Evolutionary conservation across 257 asterid species (phyloP).

Genomic region (Solanum acaule): DNA sequence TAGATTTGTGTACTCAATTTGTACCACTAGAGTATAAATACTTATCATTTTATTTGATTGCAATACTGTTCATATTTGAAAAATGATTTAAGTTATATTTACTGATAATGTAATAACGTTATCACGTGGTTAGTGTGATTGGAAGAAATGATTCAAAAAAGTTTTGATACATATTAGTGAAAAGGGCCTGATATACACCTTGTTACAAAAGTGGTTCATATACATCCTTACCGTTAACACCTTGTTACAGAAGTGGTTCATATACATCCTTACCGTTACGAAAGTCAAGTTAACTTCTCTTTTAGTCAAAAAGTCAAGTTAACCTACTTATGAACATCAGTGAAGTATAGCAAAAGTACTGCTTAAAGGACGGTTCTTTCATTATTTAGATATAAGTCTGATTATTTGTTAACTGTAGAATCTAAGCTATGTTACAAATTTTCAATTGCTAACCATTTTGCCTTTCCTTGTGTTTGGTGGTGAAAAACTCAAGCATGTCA

Average conservation of each 20-base stretch:
- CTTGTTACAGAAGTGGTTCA: too few species aligned
- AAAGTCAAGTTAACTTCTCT: background rate
- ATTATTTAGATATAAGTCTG: background rate
- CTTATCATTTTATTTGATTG: background rate
- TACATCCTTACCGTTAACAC: too few species aligned
- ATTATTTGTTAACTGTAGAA: background rate
- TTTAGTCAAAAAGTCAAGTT: background rate
- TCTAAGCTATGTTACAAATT: background rate
- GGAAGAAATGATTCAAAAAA: background rate
- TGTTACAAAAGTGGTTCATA: too few species aligned
- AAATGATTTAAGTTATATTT: too few species aligned
- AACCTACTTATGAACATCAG: background rate
- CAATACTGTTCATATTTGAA: background rate
- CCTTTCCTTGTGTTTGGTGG: background rate
- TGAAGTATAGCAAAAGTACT: background rate
- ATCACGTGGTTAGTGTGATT: background rate
- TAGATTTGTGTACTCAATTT: background rate
- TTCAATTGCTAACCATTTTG: background rate
- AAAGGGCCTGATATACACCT: too few species aligned
- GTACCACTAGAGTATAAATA: background rate
- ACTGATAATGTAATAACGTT: too few species aligned
- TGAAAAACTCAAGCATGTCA: slow-evolving; percentile 31
- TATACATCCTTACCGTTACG: too few species aligned
- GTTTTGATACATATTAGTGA: background rate
- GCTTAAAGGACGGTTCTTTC: background rate